A percentile compares a stretch with the other conserved stretches of the same genome.
These are phyloP conservation scores for Leccinum fuscescens DNA, from an alignment of 1,284 basidiomycete genomes.

Conservation along the genomic window DNA sequence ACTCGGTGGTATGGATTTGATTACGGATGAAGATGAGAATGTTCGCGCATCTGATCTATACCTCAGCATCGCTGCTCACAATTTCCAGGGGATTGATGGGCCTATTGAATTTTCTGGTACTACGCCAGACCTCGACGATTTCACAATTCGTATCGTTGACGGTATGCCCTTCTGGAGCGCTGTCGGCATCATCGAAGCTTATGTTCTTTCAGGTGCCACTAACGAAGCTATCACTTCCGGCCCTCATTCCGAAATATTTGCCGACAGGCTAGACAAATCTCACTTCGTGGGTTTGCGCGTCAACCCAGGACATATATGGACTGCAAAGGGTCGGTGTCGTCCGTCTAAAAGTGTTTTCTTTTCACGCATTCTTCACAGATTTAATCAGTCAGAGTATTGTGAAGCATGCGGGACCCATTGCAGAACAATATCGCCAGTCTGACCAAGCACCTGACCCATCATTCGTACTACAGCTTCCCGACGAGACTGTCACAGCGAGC, in stretches of 20 bases:
- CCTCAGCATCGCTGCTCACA: slow-evolving; percentile 6
- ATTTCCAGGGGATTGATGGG: slow-evolving; percentile 65
- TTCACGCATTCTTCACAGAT: slow-evolving; percentile 43
- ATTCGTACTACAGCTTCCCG: slow-evolving; percentile 71
- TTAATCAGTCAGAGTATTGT: slow-evolving; percentile 64
- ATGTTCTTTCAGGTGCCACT: slow-evolving; percentile 46
- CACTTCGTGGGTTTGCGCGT: slow-evolving; percentile 69
- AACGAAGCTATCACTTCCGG: slow-evolving; percentile 55
- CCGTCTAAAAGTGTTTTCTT: background rate
- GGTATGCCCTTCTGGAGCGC: slow-evolving; percentile 43
- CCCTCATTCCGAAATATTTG: slow-evolving; percentile 58
- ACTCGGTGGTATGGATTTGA: slow-evolving; percentile 76
- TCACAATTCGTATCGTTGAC: slow-evolving; percentile 78
- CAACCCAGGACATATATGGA: slow-evolving; percentile 72
- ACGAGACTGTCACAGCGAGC: slow-evolving; percentile 69
- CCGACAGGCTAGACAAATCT: slow-evolving; percentile 66
- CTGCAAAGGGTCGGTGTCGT: slow-evolving; percentile 65
- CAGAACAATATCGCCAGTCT: slow-evolving; percentile 56
- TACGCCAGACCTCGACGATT: slow-evolving; percentile 78
- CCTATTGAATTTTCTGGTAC: slow-evolving; percentile 68
- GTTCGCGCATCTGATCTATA: slow-evolving; percentile 41
- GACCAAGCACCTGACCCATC: slow-evolving; percentile 71
- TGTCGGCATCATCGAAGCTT: background rate
- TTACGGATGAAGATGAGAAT: slow-evolving; percentile 70
- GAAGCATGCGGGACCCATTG: slow-evolving; percentile 53